Percentiles rank a stretch among this genome's conserved stretches.
Conservation (phyloP, 108 stramenopile genomes). For the Cyclotella baltica region DNA sequence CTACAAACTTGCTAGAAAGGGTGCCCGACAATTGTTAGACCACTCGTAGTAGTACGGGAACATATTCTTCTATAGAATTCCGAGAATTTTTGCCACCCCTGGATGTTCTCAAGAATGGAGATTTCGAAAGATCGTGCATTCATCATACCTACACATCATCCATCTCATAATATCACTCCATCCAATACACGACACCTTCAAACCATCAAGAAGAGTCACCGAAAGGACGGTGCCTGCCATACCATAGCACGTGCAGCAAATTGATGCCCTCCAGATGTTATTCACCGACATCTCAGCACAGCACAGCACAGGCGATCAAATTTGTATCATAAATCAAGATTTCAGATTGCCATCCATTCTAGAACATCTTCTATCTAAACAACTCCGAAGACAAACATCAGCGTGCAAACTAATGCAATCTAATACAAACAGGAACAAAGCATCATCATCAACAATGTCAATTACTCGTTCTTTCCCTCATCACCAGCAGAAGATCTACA, state of each 20-base stretch:
- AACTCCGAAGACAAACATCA: neutral
- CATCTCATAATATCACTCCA: neutral
- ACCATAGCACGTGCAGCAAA: too few relatives aligned
- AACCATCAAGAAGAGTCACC: neutral
- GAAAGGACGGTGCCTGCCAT: too few relatives aligned
- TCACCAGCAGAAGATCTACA: neutral
- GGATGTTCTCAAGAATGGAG: neutral
- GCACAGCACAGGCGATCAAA: neutral
- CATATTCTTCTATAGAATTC: neutral
- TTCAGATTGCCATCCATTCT: neutral
- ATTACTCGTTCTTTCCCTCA: slow-evolving; percentile 3
- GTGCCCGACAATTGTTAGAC: too few relatives aligned
- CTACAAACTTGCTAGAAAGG: too few relatives aligned
- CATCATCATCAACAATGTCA: neutral
- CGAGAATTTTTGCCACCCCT: neutral
- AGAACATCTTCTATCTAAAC: neutral
- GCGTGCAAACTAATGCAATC: neutral
- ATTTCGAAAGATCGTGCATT: too few relatives aligned
- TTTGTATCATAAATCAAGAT: neutral
- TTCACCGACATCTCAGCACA: neutral
- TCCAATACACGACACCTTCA: neutral
- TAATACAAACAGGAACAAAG: neutral
- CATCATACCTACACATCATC: neutral
- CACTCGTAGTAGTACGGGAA: too few relatives aligned
- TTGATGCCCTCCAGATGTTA: too few relatives aligned